Evolutionary conservation across 495 filamentous ascomycete species (phyloP), one percentile per base, ranked within the genome.

Genomic region (Pyrenopolyporus hunteri): DNA sequence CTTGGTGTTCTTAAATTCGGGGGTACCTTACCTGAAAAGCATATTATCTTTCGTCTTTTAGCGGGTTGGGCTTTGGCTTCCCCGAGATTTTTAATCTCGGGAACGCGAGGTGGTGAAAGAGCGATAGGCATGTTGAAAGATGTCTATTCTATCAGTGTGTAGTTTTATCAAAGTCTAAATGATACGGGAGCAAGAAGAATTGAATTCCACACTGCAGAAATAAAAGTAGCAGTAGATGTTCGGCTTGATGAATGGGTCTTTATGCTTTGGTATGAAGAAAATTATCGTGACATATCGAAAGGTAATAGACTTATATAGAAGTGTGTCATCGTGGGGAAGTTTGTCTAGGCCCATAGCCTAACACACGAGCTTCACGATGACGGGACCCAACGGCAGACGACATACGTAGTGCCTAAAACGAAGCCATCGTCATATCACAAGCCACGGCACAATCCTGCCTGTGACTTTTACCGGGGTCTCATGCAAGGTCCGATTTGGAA

Each of bases 31-130:
- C 78, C 78, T 59, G 79, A 82, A 62, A 82, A 83, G 63, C 78
- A 80, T 56, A 83, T 76, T 39, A 82, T 81, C 68, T 82, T 82
- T 54, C 81, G 77, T 47, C 69, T 28, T 20, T 14, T 54, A 9
- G 43, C 8, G n/a, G 59, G 43, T 35, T 71, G 63, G 22, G 51
- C 51, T 22, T 49, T 48, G 22, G 60, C 42, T 37, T 70, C 49
- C 8, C 70, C 67, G 43, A 68, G 52, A 14, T 6, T 54, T 49
- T 70, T 69, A 4, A 49, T 29, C 43, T 63, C 47, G 52, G 56
- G 48, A 19, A 68, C 45, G 7, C 60, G 45, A 37, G 68, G 65
- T 31, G 61, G 59, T 11, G 68, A 64, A 19, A 74, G 53, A 14
- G 73, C 68, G 49, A 64, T 45, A 69, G 74, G 73, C 70, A 77